These are phyloP conservation scores for Aspergillus unguis DNA, from an alignment of 2,329 filamentous ascomycete genomes.

Conservation along the genomic window DNA sequence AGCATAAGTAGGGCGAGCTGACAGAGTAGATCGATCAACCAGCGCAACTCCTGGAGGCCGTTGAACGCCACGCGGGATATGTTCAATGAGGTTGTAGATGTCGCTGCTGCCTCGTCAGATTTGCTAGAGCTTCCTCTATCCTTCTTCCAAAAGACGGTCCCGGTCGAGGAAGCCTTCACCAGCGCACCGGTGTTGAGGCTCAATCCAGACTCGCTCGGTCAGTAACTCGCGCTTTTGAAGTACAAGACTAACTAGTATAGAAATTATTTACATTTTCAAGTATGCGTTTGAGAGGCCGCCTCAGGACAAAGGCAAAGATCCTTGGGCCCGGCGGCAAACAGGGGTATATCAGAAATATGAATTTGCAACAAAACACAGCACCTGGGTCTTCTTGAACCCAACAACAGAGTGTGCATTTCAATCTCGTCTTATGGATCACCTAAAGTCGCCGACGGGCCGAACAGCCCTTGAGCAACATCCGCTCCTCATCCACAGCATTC, in stretches of 20 bases:
- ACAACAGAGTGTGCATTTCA: constrained; percentile 14
- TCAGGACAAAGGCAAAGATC: constrained; percentile 16
- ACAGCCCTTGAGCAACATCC: constrained; percentile 14
- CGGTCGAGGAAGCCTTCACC: constrained; percentile 26
- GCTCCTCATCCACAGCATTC: constrained; percentile 25
- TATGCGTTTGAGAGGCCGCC: constrained; percentile 27
- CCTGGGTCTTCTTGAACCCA: constrained; percentile 29
- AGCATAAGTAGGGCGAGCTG: not conserved
- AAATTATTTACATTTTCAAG: constrained; percentile 27
- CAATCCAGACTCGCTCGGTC: constrained; percentile 18
- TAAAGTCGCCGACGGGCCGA: constrained; percentile 8
- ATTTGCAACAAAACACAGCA: constrained; percentile 16
- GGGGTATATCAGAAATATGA: constrained; percentile 33
- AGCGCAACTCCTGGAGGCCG: constrained; percentile 26
- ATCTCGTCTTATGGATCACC: constrained; percentile 15
- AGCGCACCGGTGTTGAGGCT: constrained; percentile 15
- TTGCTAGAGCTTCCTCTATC: constrained; percentile 23
- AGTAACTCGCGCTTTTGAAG: not conserved
- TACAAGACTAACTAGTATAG: constrained; percentile 4
- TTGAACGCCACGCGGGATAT: constrained; percentile 24
- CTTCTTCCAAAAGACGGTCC: constrained; percentile 24
- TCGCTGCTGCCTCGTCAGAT: constrained; percentile 15
- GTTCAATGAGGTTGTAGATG: constrained; percentile 20
- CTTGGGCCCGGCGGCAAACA: constrained; percentile 31
- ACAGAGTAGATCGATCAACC: constrained; percentile 23